Evolutionary conservation across 352 stramenopile species (phyloP), one percentile per base, ranked within the genome.

Genomic region (Phytophthora podocarpi): DNA sequence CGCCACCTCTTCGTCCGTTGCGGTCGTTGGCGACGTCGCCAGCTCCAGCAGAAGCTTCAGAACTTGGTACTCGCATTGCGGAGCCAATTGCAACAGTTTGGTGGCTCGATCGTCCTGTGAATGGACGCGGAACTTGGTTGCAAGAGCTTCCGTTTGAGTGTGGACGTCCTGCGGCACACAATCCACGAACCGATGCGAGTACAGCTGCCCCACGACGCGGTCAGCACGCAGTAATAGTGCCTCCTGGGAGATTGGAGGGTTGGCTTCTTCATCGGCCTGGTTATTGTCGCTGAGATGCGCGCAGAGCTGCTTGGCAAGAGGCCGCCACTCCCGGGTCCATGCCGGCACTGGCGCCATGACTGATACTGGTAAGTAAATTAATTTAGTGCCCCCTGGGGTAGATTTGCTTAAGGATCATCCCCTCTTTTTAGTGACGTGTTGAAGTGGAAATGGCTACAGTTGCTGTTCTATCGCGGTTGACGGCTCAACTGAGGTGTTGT

Each of bases 321-420:
- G 79, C 31, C 78, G 77, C 82, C 79, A 91, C 60, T 89, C 76
- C 37, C 55, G 55, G 4, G 82, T 86, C 82, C 82, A 91, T 39
- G 67, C 68, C 1, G 82, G 77, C 9, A 76, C 40, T 16, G 69
- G 54, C 9, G 65, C 56, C 70, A 70, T 67, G n/a, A n/a, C n/a
- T n/a, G n/a, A n/a, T n/a, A n/a, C n/a, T n/a, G n/a, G n/a, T n/a
- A n/a, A n/a, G n/a, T n/a, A n/a, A n/a, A n/a, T n/a, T n/a, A n/a
- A n/a, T n/a, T n/a, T n/a, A n/a, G n/a, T n/a, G n/a, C n/a, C n/a
- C n/a, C n/a, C n/a, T n/a, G n/a, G n/a, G n/a, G n/a, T n/a, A n/a
- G n/a, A n/a, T n/a, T n/a, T n/a, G n/a, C n/a, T n/a, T n/a, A n/a
- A n/a, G n/a, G n/a, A n/a, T n/a, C n/a, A n/a, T n/a, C n/a, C n/a